Conservation (phyloP, 352 stramenopile genomes). For the Globisporangium iwayamae region DNA sequence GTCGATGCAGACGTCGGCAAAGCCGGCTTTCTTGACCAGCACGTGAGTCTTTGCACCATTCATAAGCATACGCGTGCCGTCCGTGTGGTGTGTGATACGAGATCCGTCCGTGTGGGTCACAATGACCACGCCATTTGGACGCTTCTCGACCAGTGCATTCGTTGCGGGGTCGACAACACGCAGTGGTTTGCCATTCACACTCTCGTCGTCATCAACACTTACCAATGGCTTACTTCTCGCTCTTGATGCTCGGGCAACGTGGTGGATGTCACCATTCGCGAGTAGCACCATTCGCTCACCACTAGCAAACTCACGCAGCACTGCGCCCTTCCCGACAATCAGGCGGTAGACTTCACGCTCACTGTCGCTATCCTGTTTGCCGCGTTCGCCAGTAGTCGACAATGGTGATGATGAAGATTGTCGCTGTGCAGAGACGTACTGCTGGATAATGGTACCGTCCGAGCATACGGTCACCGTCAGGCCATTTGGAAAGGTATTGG, state of each 20-base stretch:
- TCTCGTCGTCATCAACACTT: constrained; percentile 1
- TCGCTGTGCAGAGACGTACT: constrained; percentile 13
- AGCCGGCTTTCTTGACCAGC: constrained; percentile 47
- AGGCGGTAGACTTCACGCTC: constrained; percentile 37
- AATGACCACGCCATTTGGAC: constrained; percentile 45
- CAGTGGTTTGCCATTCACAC: constrained; percentile 9
- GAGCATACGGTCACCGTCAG: constrained; percentile 51
- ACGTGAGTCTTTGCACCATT: constrained; percentile 47
- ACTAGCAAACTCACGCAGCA: constrained; percentile 43
- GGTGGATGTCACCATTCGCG: constrained; percentile 42
- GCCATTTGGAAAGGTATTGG: constrained; percentile 48
- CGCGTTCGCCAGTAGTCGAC: background rate
- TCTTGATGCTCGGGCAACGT: background rate
- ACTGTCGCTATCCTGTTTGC: constrained; percentile 1
- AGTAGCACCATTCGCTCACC: constrained; percentile 39
- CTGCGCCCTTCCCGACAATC: constrained; percentile 50
- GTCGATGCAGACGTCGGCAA: constrained; percentile 67
- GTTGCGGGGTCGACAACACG: constrained; percentile 67
- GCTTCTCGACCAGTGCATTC: constrained; percentile 56
- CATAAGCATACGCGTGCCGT: constrained; percentile 61
- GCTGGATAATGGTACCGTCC: constrained; percentile 54
- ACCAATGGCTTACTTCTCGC: background rate
- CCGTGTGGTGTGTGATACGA: constrained; percentile 53
- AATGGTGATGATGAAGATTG: background rate
- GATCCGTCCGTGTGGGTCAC: constrained; percentile 61